Evolutionary conservation across 1,139 yeast species (phyloP), one percentile per base, ranked within the genome.

Genomic region (Saccharomyces hybrid): DNA sequence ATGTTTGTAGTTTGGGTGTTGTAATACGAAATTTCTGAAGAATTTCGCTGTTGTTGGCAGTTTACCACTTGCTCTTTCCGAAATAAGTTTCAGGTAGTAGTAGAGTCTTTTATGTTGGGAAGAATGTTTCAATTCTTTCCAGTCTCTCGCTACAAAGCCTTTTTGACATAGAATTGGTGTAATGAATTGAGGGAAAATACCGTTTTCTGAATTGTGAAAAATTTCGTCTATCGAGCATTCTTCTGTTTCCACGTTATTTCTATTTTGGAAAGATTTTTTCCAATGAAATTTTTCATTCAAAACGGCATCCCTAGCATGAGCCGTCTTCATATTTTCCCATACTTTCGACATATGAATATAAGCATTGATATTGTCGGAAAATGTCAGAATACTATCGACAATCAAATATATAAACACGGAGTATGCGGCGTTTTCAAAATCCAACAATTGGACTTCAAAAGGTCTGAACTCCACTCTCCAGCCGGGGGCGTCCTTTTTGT

Each of bases 391-490:
- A 3, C 87, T 88, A 57, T 86, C 81, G 1, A 96, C 83, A 38
- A 91, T 72, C 57, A 93, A 75, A 13, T 86, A 81, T 47, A 88
- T 76, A 66, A 93, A 86, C 16, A 80, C 80, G 1, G 96, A 78
- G 69, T 81, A 89, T 0, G 99, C 99, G 2, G 99, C 97, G 69
- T 93, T 93, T 70, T 93, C 99, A 69, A 93, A 95, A 72, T 93
- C 99, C 6, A 97, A 87, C 56, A 91, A 67, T 69, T 95, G 98
- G 56, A 93, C 87, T 66, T 93, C 99, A 87, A 93, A 82, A 27
- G 98, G 91, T 62, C 99, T 80, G 70, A 93, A 89, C 74, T 93
- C 99, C 26, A 93, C 97, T 68, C 99, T 80, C 99, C 99, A 93
- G 14, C 99, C 99, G 1, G 97, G 96, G 2, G 72, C 73, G 8